Evolutionary conservation across 495 filamentous ascomycete genomes (phyloP).

Genomic region (Penicillium macrosclerotiorum): DNA sequence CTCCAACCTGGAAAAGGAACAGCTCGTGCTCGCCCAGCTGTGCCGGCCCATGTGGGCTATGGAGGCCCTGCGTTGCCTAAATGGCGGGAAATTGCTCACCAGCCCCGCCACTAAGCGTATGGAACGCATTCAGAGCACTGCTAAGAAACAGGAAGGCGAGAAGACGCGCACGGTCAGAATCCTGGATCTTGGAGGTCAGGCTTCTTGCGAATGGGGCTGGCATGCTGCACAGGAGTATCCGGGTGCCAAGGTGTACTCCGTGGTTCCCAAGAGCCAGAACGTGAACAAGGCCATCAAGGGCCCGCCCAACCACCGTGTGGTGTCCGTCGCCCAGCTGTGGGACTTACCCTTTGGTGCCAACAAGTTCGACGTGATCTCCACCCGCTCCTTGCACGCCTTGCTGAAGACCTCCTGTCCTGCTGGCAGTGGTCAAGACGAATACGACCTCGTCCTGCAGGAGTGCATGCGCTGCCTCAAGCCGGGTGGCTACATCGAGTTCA

Average conservation of each 20-base stretch:
- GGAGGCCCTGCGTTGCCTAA: conserved; percentile 70
- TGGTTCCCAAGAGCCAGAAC: conserved; percentile 66
- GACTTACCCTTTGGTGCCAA: conserved; percentile 81
- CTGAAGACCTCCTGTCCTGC: conserved; percentile 62
- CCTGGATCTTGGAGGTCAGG: conserved; percentile 84
- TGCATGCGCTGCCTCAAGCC: conserved; percentile 89
- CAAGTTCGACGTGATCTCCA: conserved; percentile 90
- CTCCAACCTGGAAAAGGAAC: conserved; percentile 66
- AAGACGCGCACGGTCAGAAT: conserved; percentile 51
- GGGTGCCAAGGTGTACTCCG: conserved; percentile 82
- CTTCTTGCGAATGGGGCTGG: conserved; percentile 93
- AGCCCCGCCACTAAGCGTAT: conserved; percentile 68
- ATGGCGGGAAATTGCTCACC: conserved; percentile 76
- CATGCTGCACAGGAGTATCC: conserved; percentile 80
- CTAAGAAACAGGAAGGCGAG: conserved; percentile 1
- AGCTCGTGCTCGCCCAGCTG: conserved; percentile 75
- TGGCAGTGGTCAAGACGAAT: conserved; percentile 70
- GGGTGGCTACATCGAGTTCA: conserved; percentile 88
- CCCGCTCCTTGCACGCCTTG: conserved; percentile 79
- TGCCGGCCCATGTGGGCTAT: conserved; percentile 75
- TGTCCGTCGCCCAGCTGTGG: conserved; percentile 71
- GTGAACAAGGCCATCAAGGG: conserved; percentile 71
- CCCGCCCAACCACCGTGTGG: conserved; percentile 80
- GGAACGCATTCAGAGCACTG: conserved; percentile 4
- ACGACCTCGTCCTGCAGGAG: conserved; percentile 79